Evolutionary conservation across 768 basidiomycete genomes (phyloP).

Genomic region (Lactifluus volemus): DNA sequence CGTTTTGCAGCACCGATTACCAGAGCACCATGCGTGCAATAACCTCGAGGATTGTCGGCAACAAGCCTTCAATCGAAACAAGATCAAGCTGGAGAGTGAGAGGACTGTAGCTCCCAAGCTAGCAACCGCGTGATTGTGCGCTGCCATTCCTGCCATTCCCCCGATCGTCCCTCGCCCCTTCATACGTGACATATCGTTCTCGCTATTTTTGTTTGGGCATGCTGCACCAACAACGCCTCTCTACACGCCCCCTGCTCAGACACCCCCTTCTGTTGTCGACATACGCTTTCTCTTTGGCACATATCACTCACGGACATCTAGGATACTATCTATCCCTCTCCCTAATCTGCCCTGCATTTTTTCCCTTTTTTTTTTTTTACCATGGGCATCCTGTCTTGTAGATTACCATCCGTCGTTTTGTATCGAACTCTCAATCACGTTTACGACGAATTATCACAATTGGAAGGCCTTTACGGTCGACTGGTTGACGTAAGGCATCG

Average conservation of each 20-base stretch:
- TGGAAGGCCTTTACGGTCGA: background rate
- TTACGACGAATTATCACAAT: background rate
- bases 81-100: conserved; percentile 80
- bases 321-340: conserved; percentile 12
- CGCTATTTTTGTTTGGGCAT: background rate
- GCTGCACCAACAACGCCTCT: background rate
- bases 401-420: conserved; percentile 15
- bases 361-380: background rate
- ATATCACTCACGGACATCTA: conserved; percentile 19
- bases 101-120: conserved; percentile 83
- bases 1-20: conserved; percentile 64
- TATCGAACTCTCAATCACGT: conserved; percentile 12
- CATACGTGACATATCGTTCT: conserved; percentile 4
- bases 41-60: conserved; percentile 79
- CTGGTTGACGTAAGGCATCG: background rate
- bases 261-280: conserved; percentile 6
- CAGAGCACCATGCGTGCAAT: conserved; percentile 80
- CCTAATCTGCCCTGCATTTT: conserved; percentile 4
- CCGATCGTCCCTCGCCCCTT: background rate
- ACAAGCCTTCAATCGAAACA: conserved; percentile 83
- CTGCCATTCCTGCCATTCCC: conserved; percentile 12
- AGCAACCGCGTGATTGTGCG: conserved; percentile 51
- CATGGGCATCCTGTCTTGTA: conserved; percentile 10
- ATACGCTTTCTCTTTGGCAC: conserved; percentile 24
- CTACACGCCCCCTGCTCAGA: background rate